Conservation (phyloP, 352 stramenopile genomes). For the Phytophthora cactorum region DNA sequence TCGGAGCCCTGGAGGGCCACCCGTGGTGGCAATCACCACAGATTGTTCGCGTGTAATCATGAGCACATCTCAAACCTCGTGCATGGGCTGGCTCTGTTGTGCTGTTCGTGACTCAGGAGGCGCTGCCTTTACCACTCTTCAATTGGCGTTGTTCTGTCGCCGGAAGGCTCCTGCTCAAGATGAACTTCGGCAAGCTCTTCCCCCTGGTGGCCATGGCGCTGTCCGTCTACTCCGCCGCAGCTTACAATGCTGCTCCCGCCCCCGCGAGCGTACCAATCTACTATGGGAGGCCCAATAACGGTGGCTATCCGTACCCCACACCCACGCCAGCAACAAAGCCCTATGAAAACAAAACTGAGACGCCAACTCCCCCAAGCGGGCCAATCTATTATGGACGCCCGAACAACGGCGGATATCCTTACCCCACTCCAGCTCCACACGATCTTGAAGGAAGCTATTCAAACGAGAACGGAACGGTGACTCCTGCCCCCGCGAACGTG, state of each 20-base stretch:
- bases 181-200: constrained; percentile 24
- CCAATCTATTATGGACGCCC: constrained; percentile 18
- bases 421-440: constrained; percentile 12
- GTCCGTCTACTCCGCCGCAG: constrained; percentile 1
- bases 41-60: not conserved
- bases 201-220: constrained; percentile 5
- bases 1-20: too few relatives aligned
- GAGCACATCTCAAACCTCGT: not conserved
- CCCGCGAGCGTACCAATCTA: constrained; percentile 8
- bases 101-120: not conserved
- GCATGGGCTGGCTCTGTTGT: constrained; percentile 5
- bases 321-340: constrained; percentile 1
- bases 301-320: constrained; percentile 23
- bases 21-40: not conserved
- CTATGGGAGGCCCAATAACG: constrained; percentile 23
- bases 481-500: not conserved
- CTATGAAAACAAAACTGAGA: constrained; percentile 8
- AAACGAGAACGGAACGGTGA: constrained; percentile 3
- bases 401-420: constrained; percentile 27
- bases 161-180: not conserved
- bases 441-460: not conserved
- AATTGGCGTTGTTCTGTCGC: not conserved
- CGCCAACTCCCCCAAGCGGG: not conserved
- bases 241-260: not conserved
- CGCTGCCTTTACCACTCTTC: not conserved